Evolutionary conservation across 768 basidiomycete genomes (phyloP).

Genomic region (Auricularia sp.): DNA sequence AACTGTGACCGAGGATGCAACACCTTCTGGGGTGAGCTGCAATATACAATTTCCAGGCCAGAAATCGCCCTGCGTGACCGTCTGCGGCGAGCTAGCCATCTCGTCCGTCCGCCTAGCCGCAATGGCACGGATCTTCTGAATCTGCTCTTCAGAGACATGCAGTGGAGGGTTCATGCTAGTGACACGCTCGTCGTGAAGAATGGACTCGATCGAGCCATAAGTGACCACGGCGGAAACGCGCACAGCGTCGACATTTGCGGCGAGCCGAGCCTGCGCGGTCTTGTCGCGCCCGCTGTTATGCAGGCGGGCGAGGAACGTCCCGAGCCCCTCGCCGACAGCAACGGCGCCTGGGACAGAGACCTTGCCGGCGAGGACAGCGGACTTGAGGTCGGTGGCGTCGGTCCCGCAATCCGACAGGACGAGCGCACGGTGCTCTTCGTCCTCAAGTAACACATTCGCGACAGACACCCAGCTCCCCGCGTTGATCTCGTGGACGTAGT

Average conservation of each 20-base stretch:
- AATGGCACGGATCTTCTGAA: conserved; percentile 10
- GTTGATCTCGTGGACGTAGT: conserved; percentile 29
- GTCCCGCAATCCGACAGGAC: conserved; percentile 56
- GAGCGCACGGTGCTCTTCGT: conserved; percentile 35
- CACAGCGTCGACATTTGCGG: conserved; percentile 31
- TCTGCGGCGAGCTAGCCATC: conserved; percentile 16
- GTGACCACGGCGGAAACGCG: conserved; percentile 28
- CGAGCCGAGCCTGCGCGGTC: conserved; percentile 25
- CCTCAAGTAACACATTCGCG: conserved; percentile 38
- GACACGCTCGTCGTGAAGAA: conserved; percentile 10
- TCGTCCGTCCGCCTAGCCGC: conserved; percentile 14
- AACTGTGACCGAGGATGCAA: conserved; percentile 24
- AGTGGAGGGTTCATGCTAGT: conserved; percentile 24
- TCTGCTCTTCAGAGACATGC: conserved; percentile 25
- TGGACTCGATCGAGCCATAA: conserved; percentile 34
- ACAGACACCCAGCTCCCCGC: conserved; percentile 30
- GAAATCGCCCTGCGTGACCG: conserved; percentile 48
- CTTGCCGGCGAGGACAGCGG: conserved; percentile 24
- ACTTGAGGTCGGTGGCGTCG: conserved; percentile 24
- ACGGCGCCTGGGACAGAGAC: conserved; percentile 21
- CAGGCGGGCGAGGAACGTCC: conserved; percentile 42
- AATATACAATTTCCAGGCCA: conserved; percentile 63
- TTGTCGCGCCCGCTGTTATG: conserved; percentile 37
- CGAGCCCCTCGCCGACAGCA: conserved; percentile 43
- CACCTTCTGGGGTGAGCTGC: conserved; percentile 6